Base-by-base conservation (phyloP, 2,329 filamentous ascomycete species). In the Phyllosticta citrichinensis region DNA sequence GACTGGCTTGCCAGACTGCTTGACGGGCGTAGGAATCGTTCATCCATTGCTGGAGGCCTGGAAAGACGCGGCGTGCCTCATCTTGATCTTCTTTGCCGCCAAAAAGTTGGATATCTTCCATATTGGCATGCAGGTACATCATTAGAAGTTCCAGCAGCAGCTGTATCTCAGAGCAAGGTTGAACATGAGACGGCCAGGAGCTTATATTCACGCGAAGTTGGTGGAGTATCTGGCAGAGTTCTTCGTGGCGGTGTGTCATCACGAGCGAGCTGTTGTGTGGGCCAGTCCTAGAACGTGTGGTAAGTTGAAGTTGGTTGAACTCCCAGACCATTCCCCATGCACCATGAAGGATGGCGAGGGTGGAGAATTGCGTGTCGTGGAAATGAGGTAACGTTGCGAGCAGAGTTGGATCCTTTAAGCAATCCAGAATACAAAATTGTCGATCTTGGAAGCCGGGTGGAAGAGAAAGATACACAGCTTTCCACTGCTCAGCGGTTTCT, bases 1-100 rank as follows among this genome's bases (percentile, higher is more conserved):
- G 87, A 0, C 84, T 86, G 1, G 87, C 87, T 65, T 87, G 84
- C 81, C 83, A 89, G 0, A 88, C 69, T 10, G 85, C 82, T 63
- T 82, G 80, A 27, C 85, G 78, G 8, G 84, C 80, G 22, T 83
- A 79, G 1, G 74, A 67, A 50, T 77, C 84, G 35, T 77, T 76
- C 0, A 78, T 78, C 85, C 85, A 88, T 25, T 82, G 77, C 62
- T 82, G 79, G 8, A 88, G 74, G 0, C 79, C 74, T 0, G 83
- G 80, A 63, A 84, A 85, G 14, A 84, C 78, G 6, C 80, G 74
- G 3, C 82, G 78, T 3, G 86, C 85, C 68, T 87, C 83, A 35
- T 87, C 84, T 63, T 85, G 81, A 24, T 84, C 85, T 64, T 86
- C 85, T 52, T 86, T 85, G 5, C 86, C 86, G 0, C 84, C 83